Percentiles rank a stretch among this genome's conserved stretches.
These are phyloP conservation scores for Mariannaea sp. DNA, from an alignment of 2,329 filamentous ascomycete species.

Conservation along the genomic window DNA sequence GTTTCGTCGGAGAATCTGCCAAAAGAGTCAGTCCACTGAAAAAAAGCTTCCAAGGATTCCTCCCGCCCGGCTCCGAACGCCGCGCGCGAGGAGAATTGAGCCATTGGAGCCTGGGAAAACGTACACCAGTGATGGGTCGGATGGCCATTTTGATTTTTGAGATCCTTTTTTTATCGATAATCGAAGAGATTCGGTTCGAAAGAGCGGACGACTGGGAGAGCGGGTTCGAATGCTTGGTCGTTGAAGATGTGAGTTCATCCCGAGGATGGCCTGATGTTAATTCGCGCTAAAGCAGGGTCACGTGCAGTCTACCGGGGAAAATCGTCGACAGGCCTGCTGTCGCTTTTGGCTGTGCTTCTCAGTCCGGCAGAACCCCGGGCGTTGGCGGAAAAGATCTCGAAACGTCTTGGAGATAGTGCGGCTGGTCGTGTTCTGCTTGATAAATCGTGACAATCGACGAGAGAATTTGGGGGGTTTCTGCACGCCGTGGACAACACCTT, in stretches of 20 bases:
- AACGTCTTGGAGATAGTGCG: slow-evolving; percentile 11
- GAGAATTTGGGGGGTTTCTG: slow-evolving; percentile 31
- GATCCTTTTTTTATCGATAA: slow-evolving; percentile 17
- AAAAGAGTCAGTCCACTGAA: slow-evolving; percentile 43
- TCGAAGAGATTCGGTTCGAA: slow-evolving; percentile 16
- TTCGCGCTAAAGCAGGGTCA: slow-evolving; percentile 40
- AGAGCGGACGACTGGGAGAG: slow-evolving; percentile 29
- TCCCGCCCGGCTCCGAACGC: slow-evolving; percentile 20
- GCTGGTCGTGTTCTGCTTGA: slow-evolving; percentile 17
- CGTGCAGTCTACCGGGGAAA: slow-evolving; percentile 20
- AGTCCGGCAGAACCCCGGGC: slow-evolving; percentile 36
- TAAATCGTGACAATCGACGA: slow-evolving; percentile 21
- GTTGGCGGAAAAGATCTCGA: slow-evolving; percentile 37
- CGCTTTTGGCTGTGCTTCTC: too few relatives aligned
- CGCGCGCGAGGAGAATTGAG: slow-evolving; percentile 15
- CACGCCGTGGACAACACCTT: slow-evolving; percentile 26
- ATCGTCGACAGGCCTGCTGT: neutral
- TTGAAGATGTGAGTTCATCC: slow-evolving; percentile 35
- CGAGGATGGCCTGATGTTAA: slow-evolving; percentile 44
- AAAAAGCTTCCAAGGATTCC: slow-evolving; percentile 31
- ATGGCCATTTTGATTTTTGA: slow-evolving; percentile 55
- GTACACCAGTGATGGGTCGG: slow-evolving; percentile 64
- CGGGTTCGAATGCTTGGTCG: slow-evolving; percentile 31
- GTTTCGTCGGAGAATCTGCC: slow-evolving; percentile 63
- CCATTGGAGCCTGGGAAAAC: slow-evolving; percentile 46